These are phyloP conservation scores for Monosporascus sp. DNA, from an alignment of 2,329 filamentous ascomycete species.

Conservation along the genomic window DNA sequence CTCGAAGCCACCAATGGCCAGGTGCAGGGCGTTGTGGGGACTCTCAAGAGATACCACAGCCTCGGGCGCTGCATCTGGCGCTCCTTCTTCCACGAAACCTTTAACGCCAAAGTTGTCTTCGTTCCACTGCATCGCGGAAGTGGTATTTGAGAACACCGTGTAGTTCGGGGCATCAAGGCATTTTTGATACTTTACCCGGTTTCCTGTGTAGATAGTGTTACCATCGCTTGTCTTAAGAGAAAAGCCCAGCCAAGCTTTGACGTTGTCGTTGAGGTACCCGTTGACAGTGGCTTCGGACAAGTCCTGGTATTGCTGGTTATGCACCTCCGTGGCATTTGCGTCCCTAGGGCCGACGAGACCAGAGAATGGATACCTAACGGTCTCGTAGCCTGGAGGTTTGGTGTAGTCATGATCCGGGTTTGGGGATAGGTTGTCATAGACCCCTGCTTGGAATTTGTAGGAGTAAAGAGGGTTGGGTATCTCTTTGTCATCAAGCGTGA, in stretches of 20 bases:
- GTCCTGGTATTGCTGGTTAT: too few species aligned
- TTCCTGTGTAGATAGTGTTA: too few species aligned
- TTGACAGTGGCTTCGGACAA: too few species aligned
- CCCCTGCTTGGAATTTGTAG: constrained; percentile 14
- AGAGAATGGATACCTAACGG: constrained; percentile 11
- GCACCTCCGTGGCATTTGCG: constrained; percentile 3
- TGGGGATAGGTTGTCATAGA: constrained; percentile 7
- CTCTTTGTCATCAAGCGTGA: too few species aligned
- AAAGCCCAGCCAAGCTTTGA: too few species aligned
- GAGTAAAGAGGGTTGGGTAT: constrained; percentile 19
- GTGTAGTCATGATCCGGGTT: constrained; percentile 5
- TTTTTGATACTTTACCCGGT: neutral
- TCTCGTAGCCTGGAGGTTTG: constrained; percentile 6
- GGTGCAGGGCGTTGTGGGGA: too few species aligned
- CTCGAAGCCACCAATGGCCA: too few species aligned
- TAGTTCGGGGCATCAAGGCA: constrained; percentile 28
- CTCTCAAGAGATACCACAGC: too few species aligned
- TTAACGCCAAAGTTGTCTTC: constrained; percentile 5
- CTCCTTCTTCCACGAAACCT: too few species aligned
- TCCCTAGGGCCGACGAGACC: constrained; percentile 6
- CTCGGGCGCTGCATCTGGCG: too few species aligned
- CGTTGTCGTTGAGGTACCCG: too few species aligned
- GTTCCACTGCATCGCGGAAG: constrained; percentile 17
- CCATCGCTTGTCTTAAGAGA: too few species aligned
- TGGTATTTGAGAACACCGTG: constrained; percentile 28